Percentiles rank a stretch among this genome's conserved stretches.
These are phyloP conservation scores for Amborella trichopoda DNA, from an alignment of 164 flowering plant genomes.

Conservation along the genomic window DNA sequence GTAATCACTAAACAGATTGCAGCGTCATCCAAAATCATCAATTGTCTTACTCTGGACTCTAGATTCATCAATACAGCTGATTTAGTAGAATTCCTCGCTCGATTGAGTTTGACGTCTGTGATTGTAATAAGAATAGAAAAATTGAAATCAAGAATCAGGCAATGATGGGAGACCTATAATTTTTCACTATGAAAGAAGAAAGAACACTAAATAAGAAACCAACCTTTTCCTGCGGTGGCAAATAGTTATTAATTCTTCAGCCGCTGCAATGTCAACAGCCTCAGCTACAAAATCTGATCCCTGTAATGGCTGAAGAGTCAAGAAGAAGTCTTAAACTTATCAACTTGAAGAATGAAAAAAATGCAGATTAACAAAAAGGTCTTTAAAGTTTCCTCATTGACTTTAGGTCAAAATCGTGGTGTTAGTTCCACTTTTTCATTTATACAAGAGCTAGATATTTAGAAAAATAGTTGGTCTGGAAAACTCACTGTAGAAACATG, in stretches of 20 bases:
- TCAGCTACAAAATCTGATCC: constrained; percentile 35
- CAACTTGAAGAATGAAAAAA: no score
- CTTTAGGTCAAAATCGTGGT: no score
- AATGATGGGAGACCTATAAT: background rate
- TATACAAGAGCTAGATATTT: background rate
- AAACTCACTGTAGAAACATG: constrained; percentile 66
- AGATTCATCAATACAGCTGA: constrained; percentile 77
- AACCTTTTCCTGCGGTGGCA: constrained; percentile 58
- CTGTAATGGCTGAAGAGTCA: constrained; percentile 21
- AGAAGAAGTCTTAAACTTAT: no score
- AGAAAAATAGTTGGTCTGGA: no score
- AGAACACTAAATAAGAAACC: background rate
- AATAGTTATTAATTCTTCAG: constrained; percentile 43
- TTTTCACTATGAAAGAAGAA: background rate
- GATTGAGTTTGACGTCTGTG: constrained; percentile 42
- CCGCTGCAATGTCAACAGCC: constrained; percentile 52
- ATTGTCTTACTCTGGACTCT: constrained; percentile 61
- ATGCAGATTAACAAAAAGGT: no score
- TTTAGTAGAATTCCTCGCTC: constrained; percentile 72
- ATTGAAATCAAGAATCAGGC: constrained; percentile 2
- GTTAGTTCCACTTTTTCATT: no score
- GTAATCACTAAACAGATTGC: background rate
- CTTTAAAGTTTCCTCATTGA: no score
- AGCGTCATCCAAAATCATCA: background rate
- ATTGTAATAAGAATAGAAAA: constrained; percentile 6